Evolutionary conservation across 164 flowering plant species (phyloP), one percentile per base, ranked within the genome.

Genomic region (Magnolia kwangsiensis): DNA sequence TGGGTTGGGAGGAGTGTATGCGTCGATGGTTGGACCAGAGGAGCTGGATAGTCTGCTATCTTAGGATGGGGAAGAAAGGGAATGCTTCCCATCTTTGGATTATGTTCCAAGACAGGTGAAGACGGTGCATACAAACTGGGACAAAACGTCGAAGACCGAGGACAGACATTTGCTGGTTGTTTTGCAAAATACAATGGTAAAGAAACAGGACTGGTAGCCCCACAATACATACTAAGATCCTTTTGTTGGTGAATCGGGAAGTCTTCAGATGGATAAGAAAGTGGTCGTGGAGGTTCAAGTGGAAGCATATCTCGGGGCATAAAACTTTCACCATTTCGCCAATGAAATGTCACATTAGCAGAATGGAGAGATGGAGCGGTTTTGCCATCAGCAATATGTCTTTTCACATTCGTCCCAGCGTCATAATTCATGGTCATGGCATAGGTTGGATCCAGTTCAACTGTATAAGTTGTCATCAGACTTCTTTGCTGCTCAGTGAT

Each of bases 51-150:
- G 19, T 72, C 75, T 4, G 49, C 20, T 27, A 16, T 63, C 23
- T 50, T 9, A 55, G 81, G 73, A 51, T 75, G 63, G 58, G 75
- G 78, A 58, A 79, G 76, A 67, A 78, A 78, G 10, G 63, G 76
- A 51, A 64, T 59, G 50, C 21, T 67, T n/a, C 72, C 23, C n/a
- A 21, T 71, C 29, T 20, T 64, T 18, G 63, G 9, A 45, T 63
- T 45, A 74, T 63, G 61, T 27, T 74, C 71, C 11, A 55, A 63
- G 68, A 31, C 14, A 3, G 74, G 18, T 9, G 72, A 37, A 8
- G 72, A 59, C 16, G 80, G 72, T 31, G 50, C 27, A 59, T 71
- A 75, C 70, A 72, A 79, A 55, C 73, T 72, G 29, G 81, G 72
- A 61, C 75, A 75, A 64, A 79, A 75, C 59, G 20, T 67, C 55